A percentile compares a stretch with the other conserved stretches of the same genome.
phyloP scores from a whole-genome alignment of 768 basidiomycete species.

The Saitozyma sp. region DNA sequence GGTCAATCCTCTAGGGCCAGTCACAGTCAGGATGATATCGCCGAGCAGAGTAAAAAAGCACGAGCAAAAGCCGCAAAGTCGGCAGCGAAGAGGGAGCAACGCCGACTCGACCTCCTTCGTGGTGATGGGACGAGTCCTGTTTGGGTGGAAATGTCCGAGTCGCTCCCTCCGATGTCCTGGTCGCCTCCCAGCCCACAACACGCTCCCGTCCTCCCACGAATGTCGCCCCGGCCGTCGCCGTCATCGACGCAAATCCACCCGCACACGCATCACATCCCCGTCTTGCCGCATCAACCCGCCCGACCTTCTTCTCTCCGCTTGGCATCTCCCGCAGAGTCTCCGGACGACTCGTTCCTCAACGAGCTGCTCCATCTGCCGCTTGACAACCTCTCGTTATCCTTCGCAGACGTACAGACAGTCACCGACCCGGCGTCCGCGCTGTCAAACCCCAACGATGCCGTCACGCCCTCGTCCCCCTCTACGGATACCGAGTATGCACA shows the following conservation, averaged over 20 bases:
- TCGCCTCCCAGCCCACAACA: no score
- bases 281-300: conserved; percentile 26
- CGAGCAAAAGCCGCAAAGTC: conserved; percentile 27
- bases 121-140: conserved; percentile 43
- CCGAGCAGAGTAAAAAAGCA: conserved; percentile 11
- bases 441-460: not conserved
- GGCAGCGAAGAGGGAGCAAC: conserved; percentile 25
- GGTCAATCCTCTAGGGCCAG: not conserved
- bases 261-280: not conserved
- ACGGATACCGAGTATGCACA: conserved; percentile 1
- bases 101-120: conserved; percentile 42
- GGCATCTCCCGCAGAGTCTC: conserved; percentile 19
- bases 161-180: not conserved
- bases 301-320: conserved; percentile 37
- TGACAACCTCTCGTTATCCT: conserved; percentile 46
- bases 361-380: conserved; percentile 43
- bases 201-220: no score
- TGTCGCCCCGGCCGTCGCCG: no score
- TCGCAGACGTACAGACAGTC: conserved; percentile 42
- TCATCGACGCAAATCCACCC: not conserved
- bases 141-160: conserved; percentile 14
- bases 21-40: not conserved
- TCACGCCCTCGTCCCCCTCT: conserved; percentile 1
- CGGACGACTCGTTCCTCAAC: conserved; percentile 24
- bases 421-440: not conserved